phyloP scores from a whole-genome alignment of 352 stramenopile species.

The Peronospora farinosa region DNA sequence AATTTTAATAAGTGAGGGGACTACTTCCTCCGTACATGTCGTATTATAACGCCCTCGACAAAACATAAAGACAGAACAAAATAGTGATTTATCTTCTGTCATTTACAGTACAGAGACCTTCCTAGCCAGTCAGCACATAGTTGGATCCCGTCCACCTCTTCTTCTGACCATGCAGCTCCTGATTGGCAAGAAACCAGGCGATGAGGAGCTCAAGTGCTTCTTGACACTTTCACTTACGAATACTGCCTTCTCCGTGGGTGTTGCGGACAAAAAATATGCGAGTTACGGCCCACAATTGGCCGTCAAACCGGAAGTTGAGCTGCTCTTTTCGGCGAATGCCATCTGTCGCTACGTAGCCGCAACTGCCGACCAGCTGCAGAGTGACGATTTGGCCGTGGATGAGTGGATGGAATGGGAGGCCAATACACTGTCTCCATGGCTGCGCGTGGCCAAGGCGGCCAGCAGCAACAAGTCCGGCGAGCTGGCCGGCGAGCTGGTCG shows the following conservation, averaged over 20 bases:
- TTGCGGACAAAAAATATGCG: slow-evolving; percentile 50
- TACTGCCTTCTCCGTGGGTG: slow-evolving; percentile 43
- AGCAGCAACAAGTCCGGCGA: slow-evolving; percentile 24
- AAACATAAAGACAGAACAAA: not conserved
- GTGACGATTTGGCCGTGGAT: slow-evolving; percentile 71
- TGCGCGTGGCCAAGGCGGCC: slow-evolving; percentile 47
- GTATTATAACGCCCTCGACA: slow-evolving; percentile 1
- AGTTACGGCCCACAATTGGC: slow-evolving; percentile 51
- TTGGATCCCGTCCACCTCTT: not conserved
- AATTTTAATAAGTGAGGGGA: slow-evolving; percentile 9
- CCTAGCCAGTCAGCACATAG: slow-evolving; percentile 7
- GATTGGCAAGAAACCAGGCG: slow-evolving; percentile 48
- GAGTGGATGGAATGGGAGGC: slow-evolving; percentile 83
- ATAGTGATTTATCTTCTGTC: not conserved
- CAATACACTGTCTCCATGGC: slow-evolving; percentile 52
- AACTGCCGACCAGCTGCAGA: slow-evolving; percentile 43
- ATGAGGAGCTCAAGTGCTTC: slow-evolving; percentile 83
- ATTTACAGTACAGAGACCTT: not conserved
- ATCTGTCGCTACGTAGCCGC: slow-evolving; percentile 67
- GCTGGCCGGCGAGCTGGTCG: slow-evolving; percentile 32
- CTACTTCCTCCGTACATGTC: not conserved
- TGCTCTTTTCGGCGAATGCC: slow-evolving; percentile 74
- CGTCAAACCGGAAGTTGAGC: slow-evolving; percentile 25
- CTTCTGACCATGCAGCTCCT: slow-evolving; percentile 52
- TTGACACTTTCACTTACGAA: slow-evolving; percentile 46